phyloP scores from a whole-genome alignment of 768 basidiomycete species.

The Russula sp. region DNA sequence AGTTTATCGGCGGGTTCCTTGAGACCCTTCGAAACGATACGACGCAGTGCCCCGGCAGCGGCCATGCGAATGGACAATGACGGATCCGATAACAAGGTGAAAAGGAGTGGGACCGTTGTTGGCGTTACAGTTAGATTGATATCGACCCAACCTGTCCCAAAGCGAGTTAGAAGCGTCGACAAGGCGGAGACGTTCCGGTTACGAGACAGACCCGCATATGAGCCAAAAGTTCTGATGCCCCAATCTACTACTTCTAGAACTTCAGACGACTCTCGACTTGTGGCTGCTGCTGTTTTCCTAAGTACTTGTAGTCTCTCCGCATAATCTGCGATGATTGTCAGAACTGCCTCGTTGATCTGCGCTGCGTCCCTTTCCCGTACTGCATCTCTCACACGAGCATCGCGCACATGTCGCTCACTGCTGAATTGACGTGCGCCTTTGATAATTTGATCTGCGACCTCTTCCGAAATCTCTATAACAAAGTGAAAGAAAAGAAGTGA shows the following conservation, averaged over 20 bases:
- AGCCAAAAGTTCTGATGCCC: constrained; percentile 87
- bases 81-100: constrained; percentile 71
- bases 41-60: constrained; percentile 68
- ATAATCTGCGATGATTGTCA: constrained; percentile 73
- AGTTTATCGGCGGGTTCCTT: constrained; percentile 89
- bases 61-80: constrained; percentile 77
- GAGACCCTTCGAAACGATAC: constrained; percentile 87
- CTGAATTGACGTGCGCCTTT: constrained; percentile 77
- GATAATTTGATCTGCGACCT: constrained; percentile 93
- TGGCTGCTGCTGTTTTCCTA: constrained; percentile 39
- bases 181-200: not conserved
- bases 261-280: constrained; percentile 48
- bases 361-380: constrained; percentile 87
- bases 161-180: constrained; percentile 2
- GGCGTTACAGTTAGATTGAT: constrained; percentile 94
- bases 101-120: constrained; percentile 76
- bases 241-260: constrained; percentile 79
- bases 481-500: constrained; percentile 87
- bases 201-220: constrained; percentile 78
- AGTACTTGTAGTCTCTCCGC: constrained; percentile 48
- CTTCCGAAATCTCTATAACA: constrained; percentile 89
- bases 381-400: constrained; percentile 79
- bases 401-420: constrained; percentile 65
- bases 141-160: constrained; percentile 84
- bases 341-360: constrained; percentile 76